A percentile compares a stretch with the other conserved stretches of the same genome.
phyloP scores from a whole-genome alignment of 1,284 basidiomycete species.

The Ganoderma boninense region DNA sequence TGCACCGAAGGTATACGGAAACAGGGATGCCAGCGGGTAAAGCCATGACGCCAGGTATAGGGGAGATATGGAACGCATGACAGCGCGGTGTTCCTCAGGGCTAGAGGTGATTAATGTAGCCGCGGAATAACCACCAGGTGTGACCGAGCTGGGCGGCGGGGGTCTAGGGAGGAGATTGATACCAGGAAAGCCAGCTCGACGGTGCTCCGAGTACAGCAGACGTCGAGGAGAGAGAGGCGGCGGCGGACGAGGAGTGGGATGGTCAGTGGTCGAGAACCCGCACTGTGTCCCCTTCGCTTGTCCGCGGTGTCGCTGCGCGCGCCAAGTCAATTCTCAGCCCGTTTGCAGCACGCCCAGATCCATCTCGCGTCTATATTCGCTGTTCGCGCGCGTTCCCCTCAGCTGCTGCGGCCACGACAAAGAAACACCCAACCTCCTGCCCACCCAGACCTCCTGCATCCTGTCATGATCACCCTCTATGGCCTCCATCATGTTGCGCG shows the following conservation, averaged over 20 bases:
- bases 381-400: not conserved
- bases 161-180: not conserved
- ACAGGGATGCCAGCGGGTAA: constrained; percentile 20
- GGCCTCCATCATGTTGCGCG: not conserved
- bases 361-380: not conserved
- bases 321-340: constrained; percentile 1
- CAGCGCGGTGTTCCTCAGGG: constrained; percentile 15
- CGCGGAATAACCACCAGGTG: not conserved
- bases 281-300: not conserved
- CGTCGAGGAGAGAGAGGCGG: constrained; percentile 14
- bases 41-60: constrained; percentile 29
- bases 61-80: constrained; percentile 27
- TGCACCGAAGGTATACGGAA: constrained; percentile 30
- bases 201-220: constrained; percentile 13
- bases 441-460: too few relatives aligned
- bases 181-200: not conserved
- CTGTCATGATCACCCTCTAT: not conserved
- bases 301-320: not conserved
- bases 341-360: not conserved
- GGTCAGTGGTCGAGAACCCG: not conserved
- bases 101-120: constrained; percentile 10
- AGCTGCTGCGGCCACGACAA: not conserved
- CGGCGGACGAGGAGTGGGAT: not conserved
- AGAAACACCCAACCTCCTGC: not conserved
- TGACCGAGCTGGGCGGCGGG: not conserved